Evolutionary conservation across 1,284 basidiomycete species (phyloP).

Genomic region (Ganoderma meredithae): DNA sequence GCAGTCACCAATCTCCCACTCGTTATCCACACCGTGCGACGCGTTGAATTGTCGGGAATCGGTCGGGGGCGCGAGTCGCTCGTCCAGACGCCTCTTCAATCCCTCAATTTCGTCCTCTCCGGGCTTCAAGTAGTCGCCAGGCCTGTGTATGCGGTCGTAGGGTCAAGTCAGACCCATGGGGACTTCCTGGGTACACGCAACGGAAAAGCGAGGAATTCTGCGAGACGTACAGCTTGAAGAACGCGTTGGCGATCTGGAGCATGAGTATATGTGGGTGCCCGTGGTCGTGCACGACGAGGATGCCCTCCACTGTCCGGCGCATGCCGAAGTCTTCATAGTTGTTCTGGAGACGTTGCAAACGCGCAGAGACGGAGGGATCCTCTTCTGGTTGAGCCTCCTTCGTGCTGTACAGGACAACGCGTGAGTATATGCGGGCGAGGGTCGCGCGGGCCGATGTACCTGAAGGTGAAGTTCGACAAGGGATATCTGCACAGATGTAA

Average conservation of each 20-base stretch:
- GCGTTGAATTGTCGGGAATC: slow-evolving; percentile 72
- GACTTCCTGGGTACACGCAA: slow-evolving; percentile 6
- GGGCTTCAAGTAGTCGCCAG: slow-evolving; percentile 97
- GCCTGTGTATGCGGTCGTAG: slow-evolving; percentile 55
- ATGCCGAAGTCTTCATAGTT: slow-evolving; percentile 98
- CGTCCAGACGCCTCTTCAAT: slow-evolving; percentile 87
- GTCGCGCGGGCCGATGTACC: slow-evolving; percentile 46
- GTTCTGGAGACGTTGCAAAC: slow-evolving; percentile 89
- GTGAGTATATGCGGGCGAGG: neutral
- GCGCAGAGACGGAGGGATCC: slow-evolving; percentile 92
- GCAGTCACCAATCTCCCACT: slow-evolving; percentile 96
- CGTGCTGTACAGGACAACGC: slow-evolving; percentile 58
- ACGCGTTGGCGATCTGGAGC: slow-evolving; percentile 98
- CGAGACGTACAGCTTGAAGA: slow-evolving; percentile 92
- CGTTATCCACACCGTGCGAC: slow-evolving; percentile 79
- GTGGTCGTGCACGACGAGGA: slow-evolving; percentile 94
- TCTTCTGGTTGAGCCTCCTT: slow-evolving; percentile 97
- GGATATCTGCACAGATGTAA: slow-evolving; percentile 63
- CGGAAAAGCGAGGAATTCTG: slow-evolving; percentile 5
- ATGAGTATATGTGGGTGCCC: slow-evolving; percentile 96
- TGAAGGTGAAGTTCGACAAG: slow-evolving; percentile 90
- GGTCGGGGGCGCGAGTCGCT: slow-evolving; percentile 83
- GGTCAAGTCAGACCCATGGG: neutral
- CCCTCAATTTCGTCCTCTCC: slow-evolving; percentile 94
- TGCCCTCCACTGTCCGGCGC: slow-evolving; percentile 94